phyloP scores from a whole-genome alignment of 2,329 filamentous ascomycete species.

The Furcasterigmium sp. region DNA sequence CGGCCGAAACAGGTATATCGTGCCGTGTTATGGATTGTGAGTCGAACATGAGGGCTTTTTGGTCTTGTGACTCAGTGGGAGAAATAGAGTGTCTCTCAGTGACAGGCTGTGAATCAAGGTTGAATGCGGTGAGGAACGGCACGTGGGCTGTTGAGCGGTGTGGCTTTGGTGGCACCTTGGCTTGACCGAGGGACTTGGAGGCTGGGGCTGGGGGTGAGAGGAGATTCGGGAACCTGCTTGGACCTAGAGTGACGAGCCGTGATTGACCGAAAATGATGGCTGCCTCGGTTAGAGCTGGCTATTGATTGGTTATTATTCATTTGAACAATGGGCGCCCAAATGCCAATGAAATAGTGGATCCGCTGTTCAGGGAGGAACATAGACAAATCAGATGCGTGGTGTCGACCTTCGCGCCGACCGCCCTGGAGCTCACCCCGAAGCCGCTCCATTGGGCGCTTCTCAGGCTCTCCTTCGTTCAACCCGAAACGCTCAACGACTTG shows the following conservation, averaged over 20 bases:
- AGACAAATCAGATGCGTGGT: slow-evolving; percentile 11
- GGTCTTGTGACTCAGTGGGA: not conserved
- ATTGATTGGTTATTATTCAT: not conserved
- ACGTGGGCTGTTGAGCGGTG: not conserved
- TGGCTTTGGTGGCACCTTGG: not conserved
- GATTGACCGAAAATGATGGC: no score
- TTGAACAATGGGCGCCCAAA: not conserved
- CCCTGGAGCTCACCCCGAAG: slow-evolving; percentile 5
- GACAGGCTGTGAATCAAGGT: not conserved
- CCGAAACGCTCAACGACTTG: slow-evolving; percentile 1
- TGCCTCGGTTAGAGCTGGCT: no score
- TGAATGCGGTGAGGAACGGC: not conserved
- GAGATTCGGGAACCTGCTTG: no score
- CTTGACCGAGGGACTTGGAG: not conserved
- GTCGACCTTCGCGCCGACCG: slow-evolving; percentile 10
- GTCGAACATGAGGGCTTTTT: not conserved
- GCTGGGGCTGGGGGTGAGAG: not conserved
- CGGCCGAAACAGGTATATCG: no score
- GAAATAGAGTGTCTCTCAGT: not conserved
- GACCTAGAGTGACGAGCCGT: no score
- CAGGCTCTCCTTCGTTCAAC: slow-evolving; percentile 2
- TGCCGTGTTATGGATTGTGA: not conserved
- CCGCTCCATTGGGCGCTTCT: slow-evolving; percentile 1
- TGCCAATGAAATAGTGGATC: slow-evolving; percentile 1
- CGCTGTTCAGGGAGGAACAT: not conserved